Evolutionary conservation across 2,329 filamentous ascomycete species (phyloP).

Genomic region (Nectriaceae sp.): DNA sequence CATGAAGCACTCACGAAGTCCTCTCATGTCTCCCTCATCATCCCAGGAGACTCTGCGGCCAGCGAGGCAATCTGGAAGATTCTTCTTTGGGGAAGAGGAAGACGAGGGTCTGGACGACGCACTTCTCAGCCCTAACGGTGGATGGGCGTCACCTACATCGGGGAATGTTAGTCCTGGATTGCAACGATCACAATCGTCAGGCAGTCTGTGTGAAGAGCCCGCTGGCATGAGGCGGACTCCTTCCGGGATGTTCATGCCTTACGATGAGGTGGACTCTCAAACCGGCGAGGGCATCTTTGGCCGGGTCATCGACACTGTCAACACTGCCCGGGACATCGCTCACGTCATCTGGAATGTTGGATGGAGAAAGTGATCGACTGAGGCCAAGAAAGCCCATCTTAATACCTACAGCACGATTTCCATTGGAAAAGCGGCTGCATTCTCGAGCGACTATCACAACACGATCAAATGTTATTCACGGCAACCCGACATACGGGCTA

Average conservation of each 20-base stretch:
- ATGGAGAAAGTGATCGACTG: slow-evolving; percentile 54
- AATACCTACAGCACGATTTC: background rate
- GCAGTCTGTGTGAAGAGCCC: slow-evolving; percentile 52
- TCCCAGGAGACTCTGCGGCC: slow-evolving; percentile 83
- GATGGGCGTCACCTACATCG: slow-evolving; percentile 34
- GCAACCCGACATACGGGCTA: too few species aligned
- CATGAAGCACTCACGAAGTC: slow-evolving; percentile 61
- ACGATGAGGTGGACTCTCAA: slow-evolving; percentile 69
- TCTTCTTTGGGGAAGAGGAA: slow-evolving; percentile 63
- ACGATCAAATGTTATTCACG: slow-evolving; percentile 7
- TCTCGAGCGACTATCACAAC: slow-evolving; percentile 9
- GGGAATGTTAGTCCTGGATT: slow-evolving; percentile 33
- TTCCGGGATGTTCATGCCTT: slow-evolving; percentile 91
- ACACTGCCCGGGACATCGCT: slow-evolving; percentile 70
- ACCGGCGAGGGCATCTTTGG: slow-evolving; percentile 69
- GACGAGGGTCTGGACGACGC: slow-evolving; percentile 52
- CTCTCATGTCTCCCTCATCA: slow-evolving; percentile 68
- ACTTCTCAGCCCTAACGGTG: slow-evolving; percentile 29
- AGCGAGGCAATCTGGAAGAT: slow-evolving; percentile 63
- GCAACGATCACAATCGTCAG: slow-evolving; percentile 51
- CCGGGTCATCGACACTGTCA: slow-evolving; percentile 78
- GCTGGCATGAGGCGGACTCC: slow-evolving; percentile 73
- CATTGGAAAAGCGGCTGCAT: slow-evolving; percentile 9
- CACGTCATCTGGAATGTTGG: slow-evolving; percentile 74
- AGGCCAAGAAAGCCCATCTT: slow-evolving; percentile 1